Evolutionary conservation across 2,329 filamentous ascomycete genomes (phyloP).

Genomic region (Emergomyces orientalis): DNA sequence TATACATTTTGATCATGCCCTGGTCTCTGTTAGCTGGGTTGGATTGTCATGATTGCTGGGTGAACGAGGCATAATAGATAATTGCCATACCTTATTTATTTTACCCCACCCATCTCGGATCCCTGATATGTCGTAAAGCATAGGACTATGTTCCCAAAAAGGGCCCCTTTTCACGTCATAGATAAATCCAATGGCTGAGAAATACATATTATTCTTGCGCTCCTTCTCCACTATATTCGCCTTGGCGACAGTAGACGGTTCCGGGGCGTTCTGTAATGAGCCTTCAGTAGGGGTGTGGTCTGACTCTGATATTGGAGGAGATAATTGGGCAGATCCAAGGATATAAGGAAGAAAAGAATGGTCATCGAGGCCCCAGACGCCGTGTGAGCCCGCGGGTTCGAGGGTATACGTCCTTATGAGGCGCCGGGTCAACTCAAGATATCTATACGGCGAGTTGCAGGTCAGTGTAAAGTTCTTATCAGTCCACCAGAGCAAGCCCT

Average conservation of each 20-base stretch:
- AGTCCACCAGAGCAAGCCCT: background rate
- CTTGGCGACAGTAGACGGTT: slow-evolving; percentile 61
- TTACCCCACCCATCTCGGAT: slow-evolving; percentile 93
- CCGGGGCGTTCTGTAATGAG: slow-evolving; percentile 61
- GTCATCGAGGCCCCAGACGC: slow-evolving; percentile 97
- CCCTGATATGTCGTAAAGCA: slow-evolving; percentile 88
- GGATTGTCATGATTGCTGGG: background rate
- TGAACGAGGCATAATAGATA: background rate
- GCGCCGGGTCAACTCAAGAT: slow-evolving; percentile 67
- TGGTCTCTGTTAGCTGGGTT: slow-evolving; percentile 22
- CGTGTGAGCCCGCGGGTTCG: slow-evolving; percentile 90
- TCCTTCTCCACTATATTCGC: slow-evolving; percentile 55
- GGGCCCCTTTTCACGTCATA: slow-evolving; percentile 93
- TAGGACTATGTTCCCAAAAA: slow-evolving; percentile 95
- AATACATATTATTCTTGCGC: slow-evolving; percentile 72
- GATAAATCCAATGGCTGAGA: slow-evolving; percentile 91
- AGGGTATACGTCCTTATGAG: slow-evolving; percentile 86
- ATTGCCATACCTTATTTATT: slow-evolving; percentile 68
- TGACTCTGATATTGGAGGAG: slow-evolving; percentile 58
- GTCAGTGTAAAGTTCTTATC: background rate
- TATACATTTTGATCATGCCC: slow-evolving; percentile 99
- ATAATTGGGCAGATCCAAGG: slow-evolving; percentile 84
- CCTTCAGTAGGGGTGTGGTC: slow-evolving; percentile 67
- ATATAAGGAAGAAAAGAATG: slow-evolving; percentile 92
- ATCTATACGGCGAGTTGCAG: slow-evolving; percentile 41